Conservation (phyloP, 2,329 filamentous ascomycete genomes). For the Pseudogymnoascus sp. region DNA sequence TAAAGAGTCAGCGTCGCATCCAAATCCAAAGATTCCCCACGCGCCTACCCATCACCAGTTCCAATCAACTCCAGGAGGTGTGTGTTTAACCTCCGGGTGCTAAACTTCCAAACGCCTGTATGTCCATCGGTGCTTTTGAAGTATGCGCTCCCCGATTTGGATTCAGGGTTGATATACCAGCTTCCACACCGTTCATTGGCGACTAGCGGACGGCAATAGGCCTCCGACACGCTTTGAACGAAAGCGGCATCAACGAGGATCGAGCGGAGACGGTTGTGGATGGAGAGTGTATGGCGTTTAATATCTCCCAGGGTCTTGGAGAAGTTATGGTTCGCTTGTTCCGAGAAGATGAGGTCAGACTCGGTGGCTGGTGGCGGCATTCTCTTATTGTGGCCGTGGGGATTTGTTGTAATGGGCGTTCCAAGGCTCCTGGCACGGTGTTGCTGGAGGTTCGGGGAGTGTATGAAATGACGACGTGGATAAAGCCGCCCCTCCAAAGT, state of each 20-base stretch:
- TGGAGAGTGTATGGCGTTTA: conserved; percentile 66
- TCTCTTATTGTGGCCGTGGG: neutral
- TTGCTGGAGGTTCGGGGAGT: neutral
- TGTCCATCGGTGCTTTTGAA: conserved; percentile 99
- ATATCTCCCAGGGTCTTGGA: conserved; percentile 62
- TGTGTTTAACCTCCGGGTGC: conserved; percentile 73
- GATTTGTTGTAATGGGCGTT: neutral
- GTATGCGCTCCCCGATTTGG: conserved; percentile 70
- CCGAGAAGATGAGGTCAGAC: conserved; percentile 36
- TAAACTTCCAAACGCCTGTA: conserved; percentile 83
- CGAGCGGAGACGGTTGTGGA: conserved; percentile 73
- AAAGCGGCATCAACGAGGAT: conserved; percentile 72
- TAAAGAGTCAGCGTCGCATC: neutral
- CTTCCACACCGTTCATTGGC: conserved; percentile 94
- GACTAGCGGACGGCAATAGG: conserved; percentile 58
- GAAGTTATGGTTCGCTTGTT: conserved; percentile 53
- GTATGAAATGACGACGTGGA: neutral
- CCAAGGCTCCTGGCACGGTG: neutral
- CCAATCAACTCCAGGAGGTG: conserved; percentile 66
- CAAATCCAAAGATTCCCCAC: neutral
- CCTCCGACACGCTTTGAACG: conserved; percentile 51
- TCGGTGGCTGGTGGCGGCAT: conserved; percentile 36
- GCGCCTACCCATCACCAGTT: conserved; percentile 53
- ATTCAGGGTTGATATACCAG: conserved; percentile 72
- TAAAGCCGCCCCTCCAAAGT: neutral